A percentile compares a stretch with the other conserved stretches of the same genome.
These are phyloP conservation scores for Licmophora abbreviata DNA, from an alignment of 108 stramenopile genomes.

Conservation along the genomic window DNA sequence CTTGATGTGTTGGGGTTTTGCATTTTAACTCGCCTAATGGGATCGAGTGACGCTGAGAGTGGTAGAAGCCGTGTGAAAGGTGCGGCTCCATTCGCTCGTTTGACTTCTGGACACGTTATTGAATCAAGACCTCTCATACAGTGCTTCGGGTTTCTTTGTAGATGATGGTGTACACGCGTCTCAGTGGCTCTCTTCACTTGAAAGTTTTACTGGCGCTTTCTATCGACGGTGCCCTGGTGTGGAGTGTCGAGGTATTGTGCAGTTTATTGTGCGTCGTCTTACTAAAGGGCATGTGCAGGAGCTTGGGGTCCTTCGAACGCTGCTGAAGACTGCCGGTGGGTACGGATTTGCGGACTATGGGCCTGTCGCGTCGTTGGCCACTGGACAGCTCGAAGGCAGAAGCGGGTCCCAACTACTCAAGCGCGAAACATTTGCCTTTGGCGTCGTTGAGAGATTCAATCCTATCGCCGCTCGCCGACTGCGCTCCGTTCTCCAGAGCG, in stretches of 20 bases:
- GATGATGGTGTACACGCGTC: conserved; percentile 82
- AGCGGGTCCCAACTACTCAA: conserved; percentile 61
- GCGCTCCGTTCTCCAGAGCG: conserved; percentile 49
- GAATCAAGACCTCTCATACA: too few relatives aligned
- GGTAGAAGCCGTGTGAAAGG: conserved; percentile 62
- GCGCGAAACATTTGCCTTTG: conserved; percentile 81
- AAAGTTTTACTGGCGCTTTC: conserved; percentile 76
- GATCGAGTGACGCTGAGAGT: conserved; percentile 39
- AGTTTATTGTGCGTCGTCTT: conserved; percentile 53
- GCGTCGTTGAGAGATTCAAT: conserved; percentile 66
- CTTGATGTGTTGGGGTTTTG: conserved; percentile 85
- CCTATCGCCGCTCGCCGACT: conserved; percentile 34
- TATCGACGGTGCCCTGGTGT: conserved; percentile 66
- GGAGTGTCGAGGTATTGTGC: conserved; percentile 69
- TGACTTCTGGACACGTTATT: too few relatives aligned
- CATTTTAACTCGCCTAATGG: conserved; percentile 55
- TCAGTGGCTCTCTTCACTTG: conserved; percentile 82
- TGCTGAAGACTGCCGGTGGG: conserved; percentile 77
- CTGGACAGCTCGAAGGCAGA: conserved; percentile 64
- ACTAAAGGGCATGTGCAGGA: conserved; percentile 59
- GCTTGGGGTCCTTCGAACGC: conserved; percentile 64
- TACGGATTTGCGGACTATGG: conserved; percentile 76
- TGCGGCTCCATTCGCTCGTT: too few relatives aligned
- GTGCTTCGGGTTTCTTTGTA: conserved; percentile 13
- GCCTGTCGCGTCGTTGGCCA: conserved; percentile 62